Evolutionary conservation across 306 rosid species (phyloP).

Genomic region (Corylus americana): DNA sequence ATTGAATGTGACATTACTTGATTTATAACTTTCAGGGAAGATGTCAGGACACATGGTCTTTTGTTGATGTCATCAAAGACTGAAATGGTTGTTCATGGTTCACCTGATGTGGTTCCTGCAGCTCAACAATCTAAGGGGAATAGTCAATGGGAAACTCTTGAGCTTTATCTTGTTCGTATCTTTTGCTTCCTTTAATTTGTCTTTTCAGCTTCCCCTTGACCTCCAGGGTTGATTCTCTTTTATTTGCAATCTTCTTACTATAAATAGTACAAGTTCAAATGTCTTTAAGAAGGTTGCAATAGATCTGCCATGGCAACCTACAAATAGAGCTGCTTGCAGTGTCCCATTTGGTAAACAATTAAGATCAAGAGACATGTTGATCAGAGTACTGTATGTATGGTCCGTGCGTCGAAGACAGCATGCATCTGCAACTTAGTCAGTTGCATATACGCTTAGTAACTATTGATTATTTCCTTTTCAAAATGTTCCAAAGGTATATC

Average conservation of each 20-base stretch:
- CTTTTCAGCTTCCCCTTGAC: not conserved
- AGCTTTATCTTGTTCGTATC: conserved; percentile 76
- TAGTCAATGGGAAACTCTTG: conserved; percentile 69
- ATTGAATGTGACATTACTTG: conserved; percentile 16
- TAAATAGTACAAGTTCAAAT: not conserved
- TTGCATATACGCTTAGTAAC: not conserved
- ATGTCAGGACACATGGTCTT: conserved; percentile 57
- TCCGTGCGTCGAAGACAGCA: not conserved
- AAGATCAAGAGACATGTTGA: not conserved
- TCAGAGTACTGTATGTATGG: no score
- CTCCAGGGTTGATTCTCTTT: not conserved
- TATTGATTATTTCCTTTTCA: conserved; percentile 1
- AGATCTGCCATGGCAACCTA: not conserved
- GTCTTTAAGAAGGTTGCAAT: not conserved
- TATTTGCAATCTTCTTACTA: not conserved
- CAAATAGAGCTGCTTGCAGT: not conserved
- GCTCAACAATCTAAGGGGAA: conserved; percentile 50
- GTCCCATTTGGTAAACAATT: conserved; percentile 1
- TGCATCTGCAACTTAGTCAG: conserved; percentile 11
- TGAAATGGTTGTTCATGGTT: conserved; percentile 59
- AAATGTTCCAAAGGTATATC: not conserved
- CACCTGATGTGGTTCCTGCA: conserved; percentile 51
- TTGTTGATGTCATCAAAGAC: conserved; percentile 61
- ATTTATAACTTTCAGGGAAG: conserved; percentile 38
- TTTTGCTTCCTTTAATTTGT: conserved; percentile 20